Evolutionary conservation across 371 early-diverging fungal genomes (phyloP).

Genomic region (Dinochytrium kinnereticum): DNA sequence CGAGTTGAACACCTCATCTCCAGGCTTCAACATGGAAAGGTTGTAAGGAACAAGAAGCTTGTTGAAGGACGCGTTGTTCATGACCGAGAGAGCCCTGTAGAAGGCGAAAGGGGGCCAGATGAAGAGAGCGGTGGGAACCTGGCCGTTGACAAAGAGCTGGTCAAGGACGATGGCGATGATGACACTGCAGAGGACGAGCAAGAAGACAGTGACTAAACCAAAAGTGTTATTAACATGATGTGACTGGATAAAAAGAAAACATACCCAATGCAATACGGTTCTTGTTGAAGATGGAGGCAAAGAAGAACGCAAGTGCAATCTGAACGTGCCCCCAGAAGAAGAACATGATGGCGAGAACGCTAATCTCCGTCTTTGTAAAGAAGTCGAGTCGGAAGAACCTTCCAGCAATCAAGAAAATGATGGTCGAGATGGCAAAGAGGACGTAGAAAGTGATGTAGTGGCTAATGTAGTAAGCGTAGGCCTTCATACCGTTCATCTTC

Average conservation of each 20-base stretch:
- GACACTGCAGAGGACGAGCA: constrained; percentile 66
- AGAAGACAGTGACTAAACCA: constrained; percentile 51
- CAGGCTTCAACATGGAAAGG: constrained; percentile 18
- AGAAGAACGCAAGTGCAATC: constrained; percentile 69
- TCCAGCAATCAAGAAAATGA: constrained; percentile 66
- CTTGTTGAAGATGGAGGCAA: constrained; percentile 66
- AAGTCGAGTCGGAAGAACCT: constrained; percentile 55
- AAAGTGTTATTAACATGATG: neutral
- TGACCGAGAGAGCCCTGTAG: constrained; percentile 57
- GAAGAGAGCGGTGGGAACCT: constrained; percentile 47
- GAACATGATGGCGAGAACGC: constrained; percentile 59
- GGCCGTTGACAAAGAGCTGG: constrained; percentile 41
- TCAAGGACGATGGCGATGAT: constrained; percentile 60
- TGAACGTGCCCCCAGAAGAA: constrained; percentile 68
- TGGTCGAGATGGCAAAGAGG: constrained; percentile 61
- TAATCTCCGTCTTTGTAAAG: constrained; percentile 61
- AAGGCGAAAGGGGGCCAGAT: constrained; percentile 79
- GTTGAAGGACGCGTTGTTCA: constrained; percentile 54
- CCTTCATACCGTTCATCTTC: constrained; percentile 53
- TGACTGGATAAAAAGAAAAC: neutral
- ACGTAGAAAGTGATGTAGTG: constrained; percentile 68
- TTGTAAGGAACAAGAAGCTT: constrained; percentile 49
- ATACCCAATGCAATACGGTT: constrained; percentile 56
- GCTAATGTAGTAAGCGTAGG: constrained; percentile 11
- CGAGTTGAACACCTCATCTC: constrained; percentile 58